Evolutionary conservation across 1,139 yeast genomes (phyloP).

Genomic region (Saccharomyces pastorianus): DNA sequence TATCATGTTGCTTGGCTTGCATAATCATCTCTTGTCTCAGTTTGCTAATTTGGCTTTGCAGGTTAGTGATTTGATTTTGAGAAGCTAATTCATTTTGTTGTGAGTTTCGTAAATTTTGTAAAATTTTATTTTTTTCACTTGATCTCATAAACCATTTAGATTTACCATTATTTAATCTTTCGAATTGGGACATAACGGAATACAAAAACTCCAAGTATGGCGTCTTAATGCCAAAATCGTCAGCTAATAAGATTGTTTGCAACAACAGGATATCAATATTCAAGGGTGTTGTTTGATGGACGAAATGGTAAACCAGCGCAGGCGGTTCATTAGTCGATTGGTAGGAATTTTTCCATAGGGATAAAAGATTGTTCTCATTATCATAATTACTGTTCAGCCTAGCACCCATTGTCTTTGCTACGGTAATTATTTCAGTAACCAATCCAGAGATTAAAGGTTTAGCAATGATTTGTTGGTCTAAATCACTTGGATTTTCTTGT

Average conservation of each 20-base stretch:
- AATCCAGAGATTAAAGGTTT: slow-evolving; percentile 79
- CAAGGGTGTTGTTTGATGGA: slow-evolving; percentile 30
- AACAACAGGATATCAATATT: slow-evolving; percentile 67
- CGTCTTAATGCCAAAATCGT: slow-evolving; percentile 74
- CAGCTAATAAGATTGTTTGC: slow-evolving; percentile 82
- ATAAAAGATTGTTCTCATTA: slow-evolving; percentile 50
- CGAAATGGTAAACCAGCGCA: slow-evolving; percentile 24
- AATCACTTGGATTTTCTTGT: slow-evolving; percentile 49
- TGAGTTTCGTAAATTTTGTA: slow-evolving; percentile 12
- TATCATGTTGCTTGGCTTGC: not conserved
- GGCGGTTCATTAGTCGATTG: slow-evolving; percentile 18
- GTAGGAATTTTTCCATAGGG: slow-evolving; percentile 44
- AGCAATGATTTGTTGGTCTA: slow-evolving; percentile 63
- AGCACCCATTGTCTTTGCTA: slow-evolving; percentile 73
- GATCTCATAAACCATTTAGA: slow-evolving; percentile 36
- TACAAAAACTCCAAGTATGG: slow-evolving; percentile 85
- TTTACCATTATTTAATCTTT: slow-evolving; percentile 41
- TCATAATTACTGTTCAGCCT: slow-evolving; percentile 27
- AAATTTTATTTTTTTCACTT: slow-evolving; percentile 24
- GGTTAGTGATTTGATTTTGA: not conserved
- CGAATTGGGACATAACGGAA: slow-evolving; percentile 66
- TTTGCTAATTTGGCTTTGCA: not conserved
- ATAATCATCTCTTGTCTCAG: not conserved
- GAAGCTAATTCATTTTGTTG: slow-evolving; percentile 5
- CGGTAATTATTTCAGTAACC: slow-evolving; percentile 61